Evolutionary conservation across 352 stramenopile species (phyloP), one percentile per base, ranked within the genome.

Genomic region (Pythium volutum): DNA sequence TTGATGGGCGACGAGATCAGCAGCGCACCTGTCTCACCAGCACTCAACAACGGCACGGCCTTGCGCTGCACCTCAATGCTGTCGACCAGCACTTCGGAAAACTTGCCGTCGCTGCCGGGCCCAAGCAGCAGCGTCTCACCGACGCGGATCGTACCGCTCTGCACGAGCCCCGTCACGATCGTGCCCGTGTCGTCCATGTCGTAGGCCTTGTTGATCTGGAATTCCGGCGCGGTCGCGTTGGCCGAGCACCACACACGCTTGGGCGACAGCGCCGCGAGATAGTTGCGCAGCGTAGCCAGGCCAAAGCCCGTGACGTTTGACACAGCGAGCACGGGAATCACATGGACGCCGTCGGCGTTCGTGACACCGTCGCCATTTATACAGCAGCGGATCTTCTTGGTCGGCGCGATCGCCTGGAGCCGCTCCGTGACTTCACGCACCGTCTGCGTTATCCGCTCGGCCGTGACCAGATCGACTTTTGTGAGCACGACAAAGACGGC

Each of bases 11-110:
- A 58, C 36, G 45, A 67, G 43, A 94, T 78, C 2, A 89, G 64
- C 10, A 92, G 52, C 23, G 84, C 82, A 8, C 80, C 84, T 2
- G 81, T 90, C 67, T 94, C 80, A 11, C 84, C 84, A 0, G 84
- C 81, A 29, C 70, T 77, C 18, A 94, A 55, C 20, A 64, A 77
- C 27, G 76, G 71, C 9, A 76, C 73, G 1, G 84, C 75, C 31
- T 87, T 88, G 45, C 80, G 80, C 62, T 92, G 82, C 29, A 92
- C 84, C 67, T 94, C 79, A 46, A 94, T 89, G 60, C 75, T 94
- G 57, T 88, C 73, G 38, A 94, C 74, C 12, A 56, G 61, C 22
- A 92, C 76, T n/a, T 77, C 70, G 27, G 77, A 75, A 67, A 94
- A 94, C 20, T 76, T 62, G 4, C 84, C 84, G 18, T 73, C 61